Evolutionary conservation across 805 yeast genomes (phyloP), one percentile per base, ranked within the genome.

Genomic region (Starmerella stigmatis): DNA sequence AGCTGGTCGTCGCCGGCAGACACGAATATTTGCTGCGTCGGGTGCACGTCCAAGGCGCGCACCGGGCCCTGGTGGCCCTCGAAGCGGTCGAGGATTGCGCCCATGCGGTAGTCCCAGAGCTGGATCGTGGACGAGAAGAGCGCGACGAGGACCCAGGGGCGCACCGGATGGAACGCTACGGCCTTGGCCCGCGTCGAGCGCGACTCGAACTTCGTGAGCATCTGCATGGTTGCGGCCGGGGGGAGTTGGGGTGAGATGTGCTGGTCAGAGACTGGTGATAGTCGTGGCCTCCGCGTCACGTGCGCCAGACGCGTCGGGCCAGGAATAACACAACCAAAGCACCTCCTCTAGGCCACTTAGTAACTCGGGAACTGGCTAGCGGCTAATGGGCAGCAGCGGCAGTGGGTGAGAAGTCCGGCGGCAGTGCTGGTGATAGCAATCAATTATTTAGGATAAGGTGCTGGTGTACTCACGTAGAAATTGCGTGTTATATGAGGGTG

Each of bases 61-160:
- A 92, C 98, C 3, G 98, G 97, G 22, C 99, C 99, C 59, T 84
- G 95, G 63, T 92, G 99, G 58, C 89, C 98, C 66, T 92, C 98
- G 60, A 86, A 92, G 47, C 96, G 76, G 64, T 88, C 97, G 61
- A 92, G 79, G 62, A 92, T 69, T 3, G 96, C 86, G 35, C 99
- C 99, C 99, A 92, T 92, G 60, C 99, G 79, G 67, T 94, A 92
- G 66, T 92, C 99, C 99, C 99, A 92, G 53, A 92, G 73, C 65
- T 94, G 98, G 63, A 92, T 89, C n/a, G 96, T 86, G n/a, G 96
- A 86, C 22, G 96, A 84, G 64, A 89, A 92, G 50, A 94, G 73
- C 7, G 97, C 86, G 27, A 88, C 97, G 57, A 92, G 72, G 49
- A 86, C 85, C 96, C 96, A 92, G 48, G 98, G 96, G 64, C 82